Evolutionary conservation across 108 stramenopile species (phyloP), one percentile per base, ranked within the genome.

Genomic region (Epithemia pelagica): DNA sequence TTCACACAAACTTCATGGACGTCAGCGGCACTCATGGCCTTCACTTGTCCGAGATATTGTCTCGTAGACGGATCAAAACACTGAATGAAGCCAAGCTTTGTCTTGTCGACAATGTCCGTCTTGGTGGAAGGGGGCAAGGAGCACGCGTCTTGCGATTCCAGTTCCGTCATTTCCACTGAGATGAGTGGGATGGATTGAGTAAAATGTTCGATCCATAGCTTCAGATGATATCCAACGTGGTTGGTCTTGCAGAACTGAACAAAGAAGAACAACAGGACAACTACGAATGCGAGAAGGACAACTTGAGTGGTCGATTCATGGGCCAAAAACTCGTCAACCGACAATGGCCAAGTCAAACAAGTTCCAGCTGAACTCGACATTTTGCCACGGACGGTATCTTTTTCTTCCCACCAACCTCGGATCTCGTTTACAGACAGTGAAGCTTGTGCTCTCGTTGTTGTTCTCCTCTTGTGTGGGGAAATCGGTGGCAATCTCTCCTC

Each of bases 51-150:
- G 19, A 99, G 72, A 53, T 66, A 53, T 67, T 86, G 75, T 37
- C 80, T 76, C 26, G 97, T 96, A 28, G 95, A 83, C 2, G 97
- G 97, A 64, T 96, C 95, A 78, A 64, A 96, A 56, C 96, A 97
- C 60, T 94, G 92, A 30, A 98, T 65, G 32, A 80, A 59, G 23
- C 74, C 70, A 21, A 87, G 89, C 5, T 79, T 69, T 30, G 66
- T 61, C 2, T 76, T 71, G 63, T 94, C 79, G 59, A 82, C 21
- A 2, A 81, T 68, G n/a, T 57, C 32, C 21, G 57, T 72, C 24
- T 56, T 61, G 7, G 28, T 22, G 29, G 64, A 59, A 15, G 77
- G 78, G 27, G 78, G 78, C 30, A 77, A 72, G 52, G 61, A 59
- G 55, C 80, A 73, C 2, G 76, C 78, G 29, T 85, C 80, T 19